A percentile compares a stretch with the other conserved stretches of the same genome.
phyloP scores from a whole-genome alignment of 305 asterid species.

The Ilex paraguariensis region DNA sequence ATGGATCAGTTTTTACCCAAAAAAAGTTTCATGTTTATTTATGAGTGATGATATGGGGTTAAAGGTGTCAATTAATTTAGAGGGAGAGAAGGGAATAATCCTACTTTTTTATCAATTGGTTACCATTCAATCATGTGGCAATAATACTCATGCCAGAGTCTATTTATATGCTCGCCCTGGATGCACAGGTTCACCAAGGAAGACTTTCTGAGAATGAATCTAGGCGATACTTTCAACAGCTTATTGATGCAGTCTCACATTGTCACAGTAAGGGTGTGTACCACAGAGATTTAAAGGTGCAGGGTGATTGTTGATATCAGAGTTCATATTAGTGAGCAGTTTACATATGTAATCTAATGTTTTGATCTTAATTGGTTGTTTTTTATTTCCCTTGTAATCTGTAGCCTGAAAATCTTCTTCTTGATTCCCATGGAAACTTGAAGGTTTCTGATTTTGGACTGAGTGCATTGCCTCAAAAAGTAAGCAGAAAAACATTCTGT shows the following conservation, averaged over 20 bases:
- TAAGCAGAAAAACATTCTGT: constrained; percentile 29
- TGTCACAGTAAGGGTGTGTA: constrained; percentile 95
- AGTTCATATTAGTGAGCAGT: constrained; percentile 11
- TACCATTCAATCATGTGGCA: background rate
- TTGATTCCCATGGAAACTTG: constrained; percentile 79
- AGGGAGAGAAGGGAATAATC: no score
- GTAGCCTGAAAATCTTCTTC: constrained; percentile 97
- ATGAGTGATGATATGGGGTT: no score
- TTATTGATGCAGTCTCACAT: constrained; percentile 82
- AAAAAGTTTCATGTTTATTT: no score
- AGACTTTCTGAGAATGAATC: constrained; percentile 79
- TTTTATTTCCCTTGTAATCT: constrained; percentile 15
- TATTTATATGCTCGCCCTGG: constrained; percentile 14
- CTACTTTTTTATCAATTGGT: no score
- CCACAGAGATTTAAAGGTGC: constrained; percentile 94
- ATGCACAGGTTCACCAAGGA: constrained; percentile 67
- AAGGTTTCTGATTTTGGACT: constrained; percentile 96
- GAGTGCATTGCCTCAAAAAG: constrained; percentile 86
- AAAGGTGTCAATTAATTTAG: no score
- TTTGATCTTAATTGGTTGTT: constrained; percentile 23
- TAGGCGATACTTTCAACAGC: constrained; percentile 88
- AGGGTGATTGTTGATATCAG: constrained; percentile 11
- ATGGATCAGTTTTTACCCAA: no score
- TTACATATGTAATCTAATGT: constrained; percentile 12
- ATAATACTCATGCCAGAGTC: background rate